phyloP scores from a whole-genome alignment of 1,139 yeast genomes.

The Wickerhamiella infanticola region DNA sequence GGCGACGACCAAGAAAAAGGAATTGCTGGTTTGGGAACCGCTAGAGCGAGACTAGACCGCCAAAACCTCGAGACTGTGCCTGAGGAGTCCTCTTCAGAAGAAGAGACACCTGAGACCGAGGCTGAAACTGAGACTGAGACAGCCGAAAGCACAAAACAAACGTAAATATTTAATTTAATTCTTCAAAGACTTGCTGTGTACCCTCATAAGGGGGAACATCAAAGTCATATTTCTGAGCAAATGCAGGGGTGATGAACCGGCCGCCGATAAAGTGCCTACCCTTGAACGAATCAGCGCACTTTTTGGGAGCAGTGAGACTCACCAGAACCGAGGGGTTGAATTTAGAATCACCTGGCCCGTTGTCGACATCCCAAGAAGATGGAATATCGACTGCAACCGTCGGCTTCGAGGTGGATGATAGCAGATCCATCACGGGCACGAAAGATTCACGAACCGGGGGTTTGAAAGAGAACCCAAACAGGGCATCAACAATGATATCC shows the following conservation, averaged over 20 bases:
- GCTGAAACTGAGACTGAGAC: neutral
- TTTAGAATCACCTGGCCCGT: constrained; percentile 45
- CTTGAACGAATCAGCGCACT: constrained; percentile 45
- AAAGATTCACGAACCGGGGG: constrained; percentile 84
- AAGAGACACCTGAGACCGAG: neutral
- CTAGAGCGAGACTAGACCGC: constrained; percentile 8
- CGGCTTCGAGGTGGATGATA: constrained; percentile 33
- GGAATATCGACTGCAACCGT: constrained; percentile 82
- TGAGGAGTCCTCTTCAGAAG: too few species aligned
- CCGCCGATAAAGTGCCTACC: constrained; percentile 76
- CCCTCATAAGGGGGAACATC: constrained; percentile 36
- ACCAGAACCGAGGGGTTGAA: constrained; percentile 49
- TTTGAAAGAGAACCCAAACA: constrained; percentile 85
- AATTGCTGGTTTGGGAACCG: constrained; percentile 30
- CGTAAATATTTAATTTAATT: neutral
- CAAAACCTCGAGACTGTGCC: neutral
- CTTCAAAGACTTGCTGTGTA: constrained; percentile 12
- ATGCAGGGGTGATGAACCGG: constrained; percentile 47
- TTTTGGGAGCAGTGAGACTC: constrained; percentile 88
- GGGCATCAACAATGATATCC: constrained; percentile 53
- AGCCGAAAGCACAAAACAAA: too few species aligned
- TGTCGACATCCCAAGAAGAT: constrained; percentile 92
- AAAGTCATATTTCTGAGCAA: constrained; percentile 63
- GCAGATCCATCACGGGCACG: constrained; percentile 36
- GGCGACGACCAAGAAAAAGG: constrained; percentile 28